Percentiles rank a stretch among this genome's conserved stretches.
phyloP scores from a whole-genome alignment of 2,329 filamentous ascomycete genomes.

The Aschersonia sp. region DNA sequence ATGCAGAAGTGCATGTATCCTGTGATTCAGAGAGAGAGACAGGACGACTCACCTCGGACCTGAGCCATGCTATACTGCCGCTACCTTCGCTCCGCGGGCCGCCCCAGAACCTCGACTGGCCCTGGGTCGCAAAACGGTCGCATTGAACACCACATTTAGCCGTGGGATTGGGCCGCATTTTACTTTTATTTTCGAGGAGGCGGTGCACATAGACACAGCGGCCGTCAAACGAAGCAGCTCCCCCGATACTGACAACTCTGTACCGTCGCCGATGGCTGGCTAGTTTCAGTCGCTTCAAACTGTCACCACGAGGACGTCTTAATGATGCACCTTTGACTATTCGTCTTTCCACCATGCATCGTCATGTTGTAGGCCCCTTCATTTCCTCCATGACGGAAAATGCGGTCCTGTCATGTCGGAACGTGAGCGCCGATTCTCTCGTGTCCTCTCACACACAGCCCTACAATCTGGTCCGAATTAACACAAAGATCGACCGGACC shows the following conservation, averaged over 20 bases:
- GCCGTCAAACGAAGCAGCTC: background rate
- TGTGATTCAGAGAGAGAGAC: too few species aligned
- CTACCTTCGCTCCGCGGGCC: background rate
- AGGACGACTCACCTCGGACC: background rate
- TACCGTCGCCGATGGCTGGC: too few species aligned
- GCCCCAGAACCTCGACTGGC: background rate
- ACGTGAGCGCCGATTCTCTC: background rate
- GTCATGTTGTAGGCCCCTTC: background rate
- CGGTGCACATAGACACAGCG: background rate
- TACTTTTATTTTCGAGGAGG: background rate
- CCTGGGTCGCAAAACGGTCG: background rate
- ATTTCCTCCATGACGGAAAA: background rate
- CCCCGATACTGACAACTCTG: background rate
- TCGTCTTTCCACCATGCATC: too few species aligned
- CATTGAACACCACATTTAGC: background rate
- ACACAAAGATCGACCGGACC: constrained; percentile 3
- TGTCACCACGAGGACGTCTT: background rate
- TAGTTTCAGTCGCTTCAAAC: too few species aligned
- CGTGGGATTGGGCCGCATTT: background rate
- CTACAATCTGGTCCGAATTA: constrained; percentile 2
- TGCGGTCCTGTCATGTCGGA: too few species aligned
- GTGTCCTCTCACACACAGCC: constrained; percentile 1
- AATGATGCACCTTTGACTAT: background rate
- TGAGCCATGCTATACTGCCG: background rate
- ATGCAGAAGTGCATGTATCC: too few species aligned